Conservation (phyloP, 1,284 basidiomycete genomes). For the Cyathus olla region DNA sequence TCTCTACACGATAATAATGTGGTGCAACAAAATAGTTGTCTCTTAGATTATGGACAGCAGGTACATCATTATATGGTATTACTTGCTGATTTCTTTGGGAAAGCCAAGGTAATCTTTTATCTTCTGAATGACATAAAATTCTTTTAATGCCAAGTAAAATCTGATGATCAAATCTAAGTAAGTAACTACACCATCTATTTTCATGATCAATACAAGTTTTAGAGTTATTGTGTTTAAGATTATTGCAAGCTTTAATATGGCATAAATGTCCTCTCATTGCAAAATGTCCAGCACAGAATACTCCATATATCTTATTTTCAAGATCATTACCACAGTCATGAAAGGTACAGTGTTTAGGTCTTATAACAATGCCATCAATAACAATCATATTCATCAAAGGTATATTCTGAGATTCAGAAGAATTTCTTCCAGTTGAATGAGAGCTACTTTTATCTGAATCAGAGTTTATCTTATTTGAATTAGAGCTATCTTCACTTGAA, state of each 20-base stretch:
- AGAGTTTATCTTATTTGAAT: not conserved
- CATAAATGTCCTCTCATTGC: slow-evolving; percentile 13
- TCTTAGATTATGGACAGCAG: slow-evolving; percentile 4
- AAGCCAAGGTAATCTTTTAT: slow-evolving; percentile 26
- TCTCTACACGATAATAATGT: slow-evolving; percentile 28
- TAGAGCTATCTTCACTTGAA: too few relatives aligned
- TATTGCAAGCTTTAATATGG: slow-evolving; percentile 16
- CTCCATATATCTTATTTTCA: slow-evolving; percentile 23
- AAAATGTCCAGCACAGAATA: slow-evolving; percentile 29
- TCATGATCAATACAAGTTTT: slow-evolving; percentile 30
- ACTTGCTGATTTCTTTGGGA: not conserved
- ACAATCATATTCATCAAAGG: slow-evolving; percentile 26
- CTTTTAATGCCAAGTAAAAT: slow-evolving; percentile 21
- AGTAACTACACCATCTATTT: slow-evolving; percentile 22
- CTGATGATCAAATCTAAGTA: slow-evolving; percentile 8
- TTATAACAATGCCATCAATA: slow-evolving; percentile 36
- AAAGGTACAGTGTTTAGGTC: slow-evolving; percentile 24
- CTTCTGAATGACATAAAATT: slow-evolving; percentile 21
- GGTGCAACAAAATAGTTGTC: slow-evolving; percentile 26
- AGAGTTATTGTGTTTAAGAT: slow-evolving; percentile 12
- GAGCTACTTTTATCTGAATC: too few relatives aligned
- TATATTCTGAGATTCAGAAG: not conserved
- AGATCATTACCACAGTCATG: slow-evolving; percentile 17
- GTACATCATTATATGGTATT: slow-evolving; percentile 23
- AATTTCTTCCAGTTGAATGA: too few relatives aligned